Evolutionary conservation across 2,329 filamentous ascomycete species (phyloP).

Genomic region (Sclerotinia trifoliorum): DNA sequence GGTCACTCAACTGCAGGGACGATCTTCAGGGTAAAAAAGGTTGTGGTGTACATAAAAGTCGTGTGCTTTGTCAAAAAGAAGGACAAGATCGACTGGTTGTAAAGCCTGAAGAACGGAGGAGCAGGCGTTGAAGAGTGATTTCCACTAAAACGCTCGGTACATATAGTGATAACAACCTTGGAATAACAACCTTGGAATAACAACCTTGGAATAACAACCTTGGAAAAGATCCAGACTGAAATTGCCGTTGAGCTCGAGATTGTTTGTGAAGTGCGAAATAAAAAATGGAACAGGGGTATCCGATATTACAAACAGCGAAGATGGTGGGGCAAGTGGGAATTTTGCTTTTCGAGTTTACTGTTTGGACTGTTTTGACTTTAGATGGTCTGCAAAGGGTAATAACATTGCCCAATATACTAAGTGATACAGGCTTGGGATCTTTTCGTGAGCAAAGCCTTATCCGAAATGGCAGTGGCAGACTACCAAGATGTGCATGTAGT

Average conservation of each 20-base stretch:
- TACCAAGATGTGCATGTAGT: conserved; percentile 29
- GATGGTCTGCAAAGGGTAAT: conserved; percentile 20
- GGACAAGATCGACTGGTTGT: conserved; percentile 20
- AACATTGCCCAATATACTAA: background rate
- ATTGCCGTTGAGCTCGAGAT: conserved; percentile 21
- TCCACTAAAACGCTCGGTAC: conserved; percentile 26
- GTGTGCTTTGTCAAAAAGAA: conserved; percentile 29
- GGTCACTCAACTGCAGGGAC: conserved; percentile 31
- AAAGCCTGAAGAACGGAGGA: conserved; percentile 28
- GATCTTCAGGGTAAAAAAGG: conserved; percentile 30
- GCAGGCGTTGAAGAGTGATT: conserved; percentile 20
- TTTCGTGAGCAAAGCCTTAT: conserved; percentile 26
- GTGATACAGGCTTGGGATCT: background rate
- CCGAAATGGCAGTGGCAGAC: conserved; percentile 36
- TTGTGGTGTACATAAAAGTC: conserved; percentile 30
- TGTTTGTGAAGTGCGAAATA: conserved; percentile 19
- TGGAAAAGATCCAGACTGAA: conserved; percentile 27
- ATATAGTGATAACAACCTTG: conserved; percentile 25
- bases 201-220: conserved; percentile 26
- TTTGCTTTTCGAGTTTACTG: conserved; percentile 18
- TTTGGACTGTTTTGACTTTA: conserved; percentile 18
- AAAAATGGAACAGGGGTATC: conserved; percentile 18
- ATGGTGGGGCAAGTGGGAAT: conserved; percentile 23
- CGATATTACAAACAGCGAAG: conserved; percentile 28
- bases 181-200: conserved; percentile 28